These are phyloP conservation scores for Penicillium brasilianum DNA, from an alignment of 2,329 filamentous ascomycete genomes.

Conservation along the genomic window DNA sequence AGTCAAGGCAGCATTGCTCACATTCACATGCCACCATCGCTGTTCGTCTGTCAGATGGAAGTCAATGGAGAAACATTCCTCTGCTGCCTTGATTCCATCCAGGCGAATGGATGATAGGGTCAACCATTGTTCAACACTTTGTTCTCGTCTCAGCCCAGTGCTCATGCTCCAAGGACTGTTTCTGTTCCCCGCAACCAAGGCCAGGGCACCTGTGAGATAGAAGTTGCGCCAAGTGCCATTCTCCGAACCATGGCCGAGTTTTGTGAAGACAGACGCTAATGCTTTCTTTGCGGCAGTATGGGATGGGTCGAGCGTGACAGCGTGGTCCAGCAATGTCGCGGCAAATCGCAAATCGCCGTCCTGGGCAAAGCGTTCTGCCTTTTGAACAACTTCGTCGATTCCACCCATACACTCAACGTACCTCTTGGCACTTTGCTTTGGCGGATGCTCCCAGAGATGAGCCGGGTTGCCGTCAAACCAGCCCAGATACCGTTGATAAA, in stretches of 20 bases:
- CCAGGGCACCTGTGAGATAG: slow-evolving; percentile 40
- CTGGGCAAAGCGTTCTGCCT: slow-evolving; percentile 31
- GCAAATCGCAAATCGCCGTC: slow-evolving; percentile 46
- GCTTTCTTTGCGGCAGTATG: slow-evolving; percentile 24
- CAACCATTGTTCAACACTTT: slow-evolving; percentile 5
- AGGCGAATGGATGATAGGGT: neutral
- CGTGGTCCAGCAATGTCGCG: slow-evolving; percentile 45
- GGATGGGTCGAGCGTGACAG: slow-evolving; percentile 35
- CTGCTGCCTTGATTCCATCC: slow-evolving; percentile 2
- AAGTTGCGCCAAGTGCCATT: slow-evolving; percentile 52
- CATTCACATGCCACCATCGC: slow-evolving; percentile 1
- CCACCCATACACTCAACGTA: slow-evolving; percentile 49
- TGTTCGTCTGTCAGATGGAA: slow-evolving; percentile 2
- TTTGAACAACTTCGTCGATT: slow-evolving; percentile 33
- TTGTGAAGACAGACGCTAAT: slow-evolving; percentile 40
- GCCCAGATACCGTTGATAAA: slow-evolving; percentile 29
- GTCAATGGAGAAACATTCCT: neutral
- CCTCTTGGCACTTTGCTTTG: slow-evolving; percentile 38
- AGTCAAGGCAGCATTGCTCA: slow-evolving; percentile 6
- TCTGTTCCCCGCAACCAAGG: slow-evolving; percentile 24
- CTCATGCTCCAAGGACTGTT: neutral
- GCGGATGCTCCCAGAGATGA: slow-evolving; percentile 16
- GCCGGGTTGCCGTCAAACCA: slow-evolving; percentile 28
- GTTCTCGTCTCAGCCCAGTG: neutral
- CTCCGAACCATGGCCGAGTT: slow-evolving; percentile 45